phyloP scores from a whole-genome alignment of 2,329 filamentous ascomycete genomes.

The Monilinia polystroma region DNA sequence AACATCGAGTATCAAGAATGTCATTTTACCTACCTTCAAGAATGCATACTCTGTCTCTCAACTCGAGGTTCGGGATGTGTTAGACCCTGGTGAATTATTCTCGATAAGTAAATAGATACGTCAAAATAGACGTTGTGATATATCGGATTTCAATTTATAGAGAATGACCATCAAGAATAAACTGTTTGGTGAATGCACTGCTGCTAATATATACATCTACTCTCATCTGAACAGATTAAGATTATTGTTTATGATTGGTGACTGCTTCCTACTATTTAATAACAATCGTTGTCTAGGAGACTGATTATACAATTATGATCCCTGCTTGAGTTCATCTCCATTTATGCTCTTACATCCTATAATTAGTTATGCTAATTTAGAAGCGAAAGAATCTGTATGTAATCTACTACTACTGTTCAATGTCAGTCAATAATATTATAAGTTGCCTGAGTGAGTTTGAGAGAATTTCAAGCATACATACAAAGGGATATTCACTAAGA shows the following conservation, averaged over 20 bases:
- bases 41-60: slow-evolving; percentile 6
- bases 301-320: background rate
- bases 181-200: background rate
- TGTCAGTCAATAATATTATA: no score
- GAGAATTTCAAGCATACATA: no score
- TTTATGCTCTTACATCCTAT: background rate
- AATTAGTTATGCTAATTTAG: background rate
- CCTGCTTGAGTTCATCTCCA: background rate
- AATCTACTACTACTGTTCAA: background rate
- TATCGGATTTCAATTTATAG: no score
- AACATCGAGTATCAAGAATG: background rate
- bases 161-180: no score
- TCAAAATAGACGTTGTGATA: no score
- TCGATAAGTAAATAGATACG: no score
- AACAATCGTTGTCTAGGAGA: background rate
- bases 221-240: no score
- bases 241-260: background rate
- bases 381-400: background rate
- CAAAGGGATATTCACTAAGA: no score
- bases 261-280: background rate
- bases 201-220: no score
- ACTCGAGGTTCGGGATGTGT: slow-evolving; percentile 6
- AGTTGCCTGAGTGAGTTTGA: no score
- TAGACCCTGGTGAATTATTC: slow-evolving; percentile 2
- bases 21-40: background rate